A percentile compares a stretch with the other conserved stretches of the same genome.
Evolutionary conservation across 495 filamentous ascomycete genomes (phyloP).

Genomic region (Xylaria flabelliformis): DNA sequence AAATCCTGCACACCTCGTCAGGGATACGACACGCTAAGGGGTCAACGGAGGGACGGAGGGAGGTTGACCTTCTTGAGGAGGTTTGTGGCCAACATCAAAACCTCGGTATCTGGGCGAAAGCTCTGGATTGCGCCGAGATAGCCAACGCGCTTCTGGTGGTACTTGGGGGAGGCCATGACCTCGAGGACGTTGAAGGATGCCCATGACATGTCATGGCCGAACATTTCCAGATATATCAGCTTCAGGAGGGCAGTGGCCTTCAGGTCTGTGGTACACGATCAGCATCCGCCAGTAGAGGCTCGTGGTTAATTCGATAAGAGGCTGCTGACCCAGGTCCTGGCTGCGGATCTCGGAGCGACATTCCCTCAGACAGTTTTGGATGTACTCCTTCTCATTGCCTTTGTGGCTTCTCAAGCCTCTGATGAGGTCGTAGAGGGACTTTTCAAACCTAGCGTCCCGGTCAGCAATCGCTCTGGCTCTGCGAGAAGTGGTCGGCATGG

Average conservation of each 20-base stretch:
- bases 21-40: slow-evolving; percentile 18
- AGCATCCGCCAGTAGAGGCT: slow-evolving; percentile 33
- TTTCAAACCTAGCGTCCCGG: slow-evolving; percentile 81
- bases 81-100: slow-evolving; percentile 97
- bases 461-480: slow-evolving; percentile 35
- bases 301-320: neutral
- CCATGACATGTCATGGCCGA: slow-evolving; percentile 99
- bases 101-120: slow-evolving; percentile 93
- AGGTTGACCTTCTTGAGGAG: slow-evolving; percentile 84
- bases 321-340: slow-evolving; percentile 81
- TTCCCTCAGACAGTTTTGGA: slow-evolving; percentile 89
- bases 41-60: neutral
- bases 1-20: slow-evolving; percentile 67
- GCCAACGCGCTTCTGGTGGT: slow-evolving; percentile 90
- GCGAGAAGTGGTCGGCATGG: slow-evolving; percentile 3
- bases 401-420: slow-evolving; percentile 92
- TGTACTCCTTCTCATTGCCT: slow-evolving; percentile 91
- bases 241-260: slow-evolving; percentile 96
- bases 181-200: slow-evolving; percentile 97
- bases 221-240: slow-evolving; percentile 97
- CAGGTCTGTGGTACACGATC: slow-evolving; percentile 64
- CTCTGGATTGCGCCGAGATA: slow-evolving; percentile 97
- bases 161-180: slow-evolving; percentile 96
- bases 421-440: slow-evolving; percentile 98
- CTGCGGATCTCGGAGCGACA: slow-evolving; percentile 88